Evolutionary conservation across 345 rosid genomes (phyloP), one percentile per base, ranked within the genome.

Genomic region (Punica granatum): DNA sequence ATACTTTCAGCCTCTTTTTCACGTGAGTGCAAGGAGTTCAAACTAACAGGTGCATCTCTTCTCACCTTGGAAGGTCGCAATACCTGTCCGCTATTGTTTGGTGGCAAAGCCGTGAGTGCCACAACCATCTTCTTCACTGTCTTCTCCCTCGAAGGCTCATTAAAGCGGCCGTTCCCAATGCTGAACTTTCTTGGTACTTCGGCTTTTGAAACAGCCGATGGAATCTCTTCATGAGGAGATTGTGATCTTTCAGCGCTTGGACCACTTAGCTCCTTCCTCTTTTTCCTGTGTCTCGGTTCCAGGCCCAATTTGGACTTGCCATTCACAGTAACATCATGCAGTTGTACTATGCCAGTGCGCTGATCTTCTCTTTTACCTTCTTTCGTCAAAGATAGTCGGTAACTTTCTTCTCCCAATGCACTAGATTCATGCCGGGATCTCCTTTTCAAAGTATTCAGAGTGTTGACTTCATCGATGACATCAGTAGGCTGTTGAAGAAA

Each of bases 251-350:
- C 62, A 65, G 64, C 15, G 43, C 68, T 48, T 13, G 53, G 61
- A 7, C 44, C 23, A 60, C 44, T 60, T 51, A 75, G 61, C 69
- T 73, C 66, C 36, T 70, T 78, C 68, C 70, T 67, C 75, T 77
- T 80, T 18, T 36, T 51, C 72, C 73, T 79, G 37, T 56, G 62
- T 63, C 62, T 76, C 69, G 74, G 74, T 16, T 61, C 73, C 72
- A 68, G 41, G 67, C 71, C 75, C 43, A 69, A 64, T 54, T 67
- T 73, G 30, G 53, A 74, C 68, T 75, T 74, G 18, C 67, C 70
- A 28, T 65, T 75, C 54, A 65, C 66, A 32, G 76, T 51, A 76
- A 63, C 74, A 67, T 72, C 76, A 77, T 77, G 72, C 64, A 34
- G 68, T 32, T 69, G 59, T 56, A 63, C 59, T 51, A 70, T 67